Conservation (phyloP, 371 early-diverging fungal genomes). For the Homolaphlyctis polyrhiza region DNA sequence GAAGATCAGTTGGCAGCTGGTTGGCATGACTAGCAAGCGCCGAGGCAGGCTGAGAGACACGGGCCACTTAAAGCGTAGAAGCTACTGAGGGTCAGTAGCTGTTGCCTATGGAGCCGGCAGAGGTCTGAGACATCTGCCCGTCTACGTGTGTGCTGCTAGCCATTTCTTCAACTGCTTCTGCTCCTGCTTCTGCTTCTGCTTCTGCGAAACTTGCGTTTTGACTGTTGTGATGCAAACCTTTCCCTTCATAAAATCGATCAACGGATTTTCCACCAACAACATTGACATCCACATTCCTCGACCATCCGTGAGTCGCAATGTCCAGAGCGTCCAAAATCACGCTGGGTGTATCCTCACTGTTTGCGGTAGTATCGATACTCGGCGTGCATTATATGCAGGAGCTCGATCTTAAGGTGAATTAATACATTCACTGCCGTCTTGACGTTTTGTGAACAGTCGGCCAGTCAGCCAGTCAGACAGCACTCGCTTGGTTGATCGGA, state of each 20-base stretch:
- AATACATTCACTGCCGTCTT: neutral
- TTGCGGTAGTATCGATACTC: slow-evolving; percentile 10
- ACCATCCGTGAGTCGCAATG: slow-evolving; percentile 12
- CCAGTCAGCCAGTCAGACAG: neutral
- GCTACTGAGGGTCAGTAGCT: too few relatives aligned
- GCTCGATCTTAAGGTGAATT: slow-evolving; percentile 10
- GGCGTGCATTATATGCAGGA: slow-evolving; percentile 18
- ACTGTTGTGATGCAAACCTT: neutral
- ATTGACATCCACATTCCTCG: too few relatives aligned
- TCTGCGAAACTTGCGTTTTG: neutral
- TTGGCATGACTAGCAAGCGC: too few relatives aligned
- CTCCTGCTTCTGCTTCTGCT: too few relatives aligned
- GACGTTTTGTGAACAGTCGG: neutral
- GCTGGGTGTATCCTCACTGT: slow-evolving; percentile 10
- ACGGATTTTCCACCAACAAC: neutral
- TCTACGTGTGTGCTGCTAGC: too few relatives aligned
- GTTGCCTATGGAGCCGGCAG: too few relatives aligned
- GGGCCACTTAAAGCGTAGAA: too few relatives aligned
- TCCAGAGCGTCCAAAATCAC: slow-evolving; percentile 15
- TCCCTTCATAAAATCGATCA: neutral
- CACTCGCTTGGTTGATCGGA: neutral
- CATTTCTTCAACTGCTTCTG: neutral
- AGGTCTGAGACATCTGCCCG: too few relatives aligned
- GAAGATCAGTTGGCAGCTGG: too few relatives aligned
- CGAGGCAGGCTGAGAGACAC: too few relatives aligned